phyloP scores from a whole-genome alignment of 2,329 filamentous ascomycete genomes.

The Fusarium concolor region DNA sequence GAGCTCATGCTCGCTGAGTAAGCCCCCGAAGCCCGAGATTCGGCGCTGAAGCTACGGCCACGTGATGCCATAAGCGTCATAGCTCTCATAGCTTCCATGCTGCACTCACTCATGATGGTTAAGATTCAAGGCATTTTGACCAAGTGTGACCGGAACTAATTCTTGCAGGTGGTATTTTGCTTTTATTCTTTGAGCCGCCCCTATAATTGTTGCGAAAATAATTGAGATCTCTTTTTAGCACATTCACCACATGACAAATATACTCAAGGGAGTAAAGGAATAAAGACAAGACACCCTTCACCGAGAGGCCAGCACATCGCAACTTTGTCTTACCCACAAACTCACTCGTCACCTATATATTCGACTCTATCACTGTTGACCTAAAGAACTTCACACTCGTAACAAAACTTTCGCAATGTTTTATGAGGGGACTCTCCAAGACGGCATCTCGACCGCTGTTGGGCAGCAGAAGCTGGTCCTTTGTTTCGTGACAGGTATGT shows the following conservation, averaged over 20 bases:
- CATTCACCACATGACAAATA: not conserved
- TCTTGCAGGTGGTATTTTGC: not conserved
- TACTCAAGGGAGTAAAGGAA: constrained; percentile 21
- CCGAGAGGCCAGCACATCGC: constrained; percentile 16
- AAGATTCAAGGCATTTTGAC: not conserved
- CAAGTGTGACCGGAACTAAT: constrained; percentile 1
- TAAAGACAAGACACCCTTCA: constrained; percentile 42
- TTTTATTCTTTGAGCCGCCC: not conserved
- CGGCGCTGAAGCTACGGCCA: constrained; percentile 10
- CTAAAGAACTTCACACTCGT: not conserved
- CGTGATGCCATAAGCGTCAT: constrained; percentile 36
- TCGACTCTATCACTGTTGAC: not conserved
- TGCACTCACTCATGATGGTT: constrained; percentile 15
- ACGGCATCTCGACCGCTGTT: constrained; percentile 81
- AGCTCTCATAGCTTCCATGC: constrained; percentile 15
- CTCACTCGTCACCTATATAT: not conserved
- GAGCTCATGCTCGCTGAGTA: constrained; percentile 24
- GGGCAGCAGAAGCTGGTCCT: constrained; percentile 80
- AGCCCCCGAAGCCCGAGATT: constrained; percentile 5
- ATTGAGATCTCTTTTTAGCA: not conserved
- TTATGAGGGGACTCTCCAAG: constrained; percentile 81
- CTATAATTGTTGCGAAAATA: not conserved
- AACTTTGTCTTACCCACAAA: constrained; percentile 2
- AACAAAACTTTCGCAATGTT: constrained; percentile 69
- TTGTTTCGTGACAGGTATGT: constrained; percentile 83